Evolutionary conservation across 2,329 filamentous ascomycete species (phyloP).

Genomic region (Aspergillus sp.): DNA sequence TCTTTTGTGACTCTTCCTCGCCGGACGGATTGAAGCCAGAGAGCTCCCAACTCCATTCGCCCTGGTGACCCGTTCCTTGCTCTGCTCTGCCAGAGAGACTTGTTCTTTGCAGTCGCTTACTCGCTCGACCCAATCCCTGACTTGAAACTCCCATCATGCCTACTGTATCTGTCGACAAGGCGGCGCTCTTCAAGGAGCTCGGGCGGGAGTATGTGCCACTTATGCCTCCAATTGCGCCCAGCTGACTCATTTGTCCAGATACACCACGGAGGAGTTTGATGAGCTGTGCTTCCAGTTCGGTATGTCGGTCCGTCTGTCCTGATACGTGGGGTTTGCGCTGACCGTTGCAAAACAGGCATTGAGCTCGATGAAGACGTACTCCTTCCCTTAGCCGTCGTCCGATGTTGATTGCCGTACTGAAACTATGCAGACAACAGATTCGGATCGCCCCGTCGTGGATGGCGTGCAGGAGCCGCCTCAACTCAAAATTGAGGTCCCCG

Average conservation of each 20-base stretch:
- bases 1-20: slow-evolving; percentile 1
- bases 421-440: slow-evolving; percentile 53
- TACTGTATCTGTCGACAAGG: slow-evolving; percentile 94
- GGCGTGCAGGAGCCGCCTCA: slow-evolving; percentile 80
- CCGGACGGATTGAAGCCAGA: too few relatives aligned
- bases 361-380: slow-evolving; percentile 84
- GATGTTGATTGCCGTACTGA: slow-evolving; percentile 15
- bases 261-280: slow-evolving; percentile 90
- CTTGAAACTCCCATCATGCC: slow-evolving; percentile 58
- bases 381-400: slow-evolving; percentile 8
- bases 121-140: too few relatives aligned
- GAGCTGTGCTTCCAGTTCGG: slow-evolving; percentile 97
- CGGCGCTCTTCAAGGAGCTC: slow-evolving; percentile 84
- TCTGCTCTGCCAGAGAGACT: not conserved
- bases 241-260: slow-evolving; percentile 40
- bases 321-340: slow-evolving; percentile 20
- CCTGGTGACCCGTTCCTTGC: too few relatives aligned
- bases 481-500: slow-evolving; percentile 95
- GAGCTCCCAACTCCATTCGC: too few relatives aligned
- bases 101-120: slow-evolving; percentile 11
- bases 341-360: slow-evolving; percentile 47
- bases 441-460: slow-evolving; percentile 62
- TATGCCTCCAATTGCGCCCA: slow-evolving; percentile 4
- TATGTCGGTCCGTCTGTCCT: slow-evolving; percentile 20
- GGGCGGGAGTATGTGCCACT: slow-evolving; percentile 63